Base-by-base conservation (phyloP, 495 filamentous ascomycete species). In the Tuber borchii region DNA sequence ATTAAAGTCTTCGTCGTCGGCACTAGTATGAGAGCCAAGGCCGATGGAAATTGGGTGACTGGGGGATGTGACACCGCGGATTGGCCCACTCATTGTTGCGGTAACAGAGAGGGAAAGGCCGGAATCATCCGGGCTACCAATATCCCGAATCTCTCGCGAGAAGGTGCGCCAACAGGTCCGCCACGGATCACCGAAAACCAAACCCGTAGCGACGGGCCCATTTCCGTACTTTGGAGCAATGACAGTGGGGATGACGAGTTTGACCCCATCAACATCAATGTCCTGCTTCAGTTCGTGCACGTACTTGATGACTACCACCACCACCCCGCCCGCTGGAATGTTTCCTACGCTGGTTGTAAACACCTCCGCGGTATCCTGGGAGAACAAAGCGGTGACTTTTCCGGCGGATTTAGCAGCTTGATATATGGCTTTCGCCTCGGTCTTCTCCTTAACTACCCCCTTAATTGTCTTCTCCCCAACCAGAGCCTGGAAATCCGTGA, bases 241-340 rank as follows among this genome's bases (percentile, higher is more conserved):
- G 69, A 75, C 83, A 0, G 88, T 89, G 0, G 91, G 91, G 22
- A 92, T 85, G 31, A 88, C 91, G 78, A 90, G 90, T 10, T 89
- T 86, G 61, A 88, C 86, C 22, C 90, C 89, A 81, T 92, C 87
- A 1, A 85, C 84, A 70, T 89, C 88, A 69, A 86, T 85, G 80
- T 92, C 89, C 77, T 91, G 87, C 81, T 91, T 91, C 75, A 93
- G 83, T 78, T 93, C 90, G 22, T 89, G 88, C 6, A 91, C 82
- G 78, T 92, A 91, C 5, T 86, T 88, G 75, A 92, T 88, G 42
- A 88, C 86, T 22, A 92, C 86, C 16, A 86, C 72, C 17, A 91
- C 85, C 26, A 81, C 85, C 9, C 84, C 84, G 1, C 85, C 84
- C 2, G 73, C 34, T 0, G 88, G 88, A 40, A 92, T 86, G 77